Evolutionary conservation across 306 rosid genomes (phyloP).

Genomic region (Sechiopsis laciniata): DNA sequence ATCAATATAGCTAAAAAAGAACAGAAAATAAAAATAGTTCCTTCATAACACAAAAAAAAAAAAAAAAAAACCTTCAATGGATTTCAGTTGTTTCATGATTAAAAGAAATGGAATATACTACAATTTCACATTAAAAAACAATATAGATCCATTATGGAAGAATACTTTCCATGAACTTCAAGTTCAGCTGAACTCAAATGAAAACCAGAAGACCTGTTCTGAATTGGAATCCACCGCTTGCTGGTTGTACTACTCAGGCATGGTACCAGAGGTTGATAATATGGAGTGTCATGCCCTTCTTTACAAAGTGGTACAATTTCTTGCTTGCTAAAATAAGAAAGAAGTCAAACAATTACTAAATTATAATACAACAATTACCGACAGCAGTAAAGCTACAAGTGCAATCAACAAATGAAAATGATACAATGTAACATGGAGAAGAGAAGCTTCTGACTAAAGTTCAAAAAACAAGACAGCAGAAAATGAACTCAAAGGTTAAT

Average conservation of each 20-base stretch:
- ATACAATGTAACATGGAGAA: slow-evolving; percentile 29
- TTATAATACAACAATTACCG: slow-evolving; percentile 11
- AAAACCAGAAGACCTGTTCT: slow-evolving; percentile 61
- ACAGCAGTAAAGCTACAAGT: not conserved
- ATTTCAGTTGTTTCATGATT: not conserved
- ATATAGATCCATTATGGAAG: slow-evolving; percentile 22
- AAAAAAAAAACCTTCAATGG: not conserved
- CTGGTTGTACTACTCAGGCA: slow-evolving; percentile 80
- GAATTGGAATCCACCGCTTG: slow-evolving; percentile 83
- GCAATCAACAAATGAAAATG: slow-evolving; percentile 24
- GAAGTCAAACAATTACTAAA: slow-evolving; percentile 1
- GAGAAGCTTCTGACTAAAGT: slow-evolving; percentile 16
- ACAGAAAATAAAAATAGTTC: slow-evolving; percentile 4
- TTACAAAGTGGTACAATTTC: slow-evolving; percentile 59
- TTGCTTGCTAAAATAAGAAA: slow-evolving; percentile 48
- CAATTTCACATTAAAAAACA: not conserved
- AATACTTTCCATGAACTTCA: slow-evolving; percentile 87
- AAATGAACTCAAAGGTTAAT: slow-evolving; percentile 8
- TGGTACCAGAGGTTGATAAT: slow-evolving; percentile 68
- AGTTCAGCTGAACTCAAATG: slow-evolving; percentile 59
- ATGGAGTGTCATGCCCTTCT: slow-evolving; percentile 48
- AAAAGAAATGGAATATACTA: not conserved
- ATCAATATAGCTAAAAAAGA: slow-evolving; percentile 3
- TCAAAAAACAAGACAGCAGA: slow-evolving; percentile 23
- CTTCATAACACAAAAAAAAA: not conserved